Conservation (phyloP, 2,329 filamentous ascomycete species). For the Ophiostoma himal-ulmi region DNA sequence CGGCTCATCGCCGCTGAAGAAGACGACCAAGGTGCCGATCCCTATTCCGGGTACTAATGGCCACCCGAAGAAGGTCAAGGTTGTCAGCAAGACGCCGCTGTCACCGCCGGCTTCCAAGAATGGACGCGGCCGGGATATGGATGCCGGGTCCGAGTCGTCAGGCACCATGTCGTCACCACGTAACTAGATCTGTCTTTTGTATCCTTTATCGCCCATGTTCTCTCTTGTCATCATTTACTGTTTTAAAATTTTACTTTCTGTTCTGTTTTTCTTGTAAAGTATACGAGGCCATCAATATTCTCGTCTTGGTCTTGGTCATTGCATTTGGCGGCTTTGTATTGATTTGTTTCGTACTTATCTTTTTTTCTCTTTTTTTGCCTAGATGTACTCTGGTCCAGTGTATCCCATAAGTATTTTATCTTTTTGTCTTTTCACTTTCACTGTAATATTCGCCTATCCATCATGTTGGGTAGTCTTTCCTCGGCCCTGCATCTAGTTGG, state of each 20-base stretch:
- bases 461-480: background rate
- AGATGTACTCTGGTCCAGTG: background rate
- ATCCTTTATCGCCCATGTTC: background rate
- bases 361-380: background rate
- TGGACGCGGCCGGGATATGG: conserved; percentile 42
- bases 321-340: background rate
- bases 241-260: background rate
- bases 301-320: background rate
- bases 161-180: conserved; percentile 52
- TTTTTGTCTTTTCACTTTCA: background rate
- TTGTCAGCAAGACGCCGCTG: conserved; percentile 38
- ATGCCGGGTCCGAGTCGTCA: conserved; percentile 50
- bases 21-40: conserved; percentile 39
- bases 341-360: background rate
- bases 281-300: background rate
- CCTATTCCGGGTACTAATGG: conserved; percentile 31
- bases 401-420: background rate
- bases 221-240: background rate
- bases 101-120: conserved; percentile 47
- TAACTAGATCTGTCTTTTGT: conserved; percentile 26
- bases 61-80: conserved; percentile 41
- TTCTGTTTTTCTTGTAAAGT: background rate
- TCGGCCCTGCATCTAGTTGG: background rate
- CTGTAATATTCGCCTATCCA: background rate
- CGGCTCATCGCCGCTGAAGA: conserved; percentile 36